Conservation (phyloP, 2,329 filamentous ascomycete genomes). For the Fusarium sp. region DNA sequence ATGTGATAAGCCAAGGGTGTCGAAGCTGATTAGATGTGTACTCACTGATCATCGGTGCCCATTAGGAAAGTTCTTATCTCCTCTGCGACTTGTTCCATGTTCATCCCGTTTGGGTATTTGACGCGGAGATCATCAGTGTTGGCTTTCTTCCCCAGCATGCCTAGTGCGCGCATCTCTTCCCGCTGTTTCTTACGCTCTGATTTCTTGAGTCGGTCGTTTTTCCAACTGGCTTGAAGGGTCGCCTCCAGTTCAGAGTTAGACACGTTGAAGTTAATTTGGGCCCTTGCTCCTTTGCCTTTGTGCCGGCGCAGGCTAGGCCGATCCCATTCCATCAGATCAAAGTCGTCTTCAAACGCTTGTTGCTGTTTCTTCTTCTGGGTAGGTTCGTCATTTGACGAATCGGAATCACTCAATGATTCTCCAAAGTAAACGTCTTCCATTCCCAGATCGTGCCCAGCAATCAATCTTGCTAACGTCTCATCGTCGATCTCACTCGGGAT, state of each 20-base stretch:
- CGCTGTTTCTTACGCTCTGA: constrained; percentile 73
- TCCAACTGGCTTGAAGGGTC: constrained; percentile 66
- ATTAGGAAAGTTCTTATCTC: constrained; percentile 78
- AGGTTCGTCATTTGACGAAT: constrained; percentile 16
- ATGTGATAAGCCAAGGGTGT: constrained; percentile 15
- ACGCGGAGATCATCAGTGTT: constrained; percentile 67
- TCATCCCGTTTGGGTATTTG: constrained; percentile 79
- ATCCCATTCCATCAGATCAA: constrained; percentile 88
- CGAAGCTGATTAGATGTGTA: background rate
- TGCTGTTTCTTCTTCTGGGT: constrained; percentile 52
- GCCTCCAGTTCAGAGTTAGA: constrained; percentile 74
- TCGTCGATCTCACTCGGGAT: constrained; percentile 41
- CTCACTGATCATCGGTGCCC: constrained; percentile 69
- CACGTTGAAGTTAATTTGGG: constrained; percentile 60
- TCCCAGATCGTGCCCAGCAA: constrained; percentile 36
- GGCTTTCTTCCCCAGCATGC: constrained; percentile 68
- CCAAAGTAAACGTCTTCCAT: constrained; percentile 31
- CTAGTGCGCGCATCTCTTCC: constrained; percentile 72
- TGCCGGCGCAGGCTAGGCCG: constrained; percentile 70
- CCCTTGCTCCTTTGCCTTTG: constrained; percentile 70
- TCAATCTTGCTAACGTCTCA: constrained; percentile 39
- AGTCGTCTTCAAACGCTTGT: constrained; percentile 62
- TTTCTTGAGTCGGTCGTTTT: constrained; percentile 76
- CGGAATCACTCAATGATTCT: constrained; percentile 29
- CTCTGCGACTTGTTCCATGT: constrained; percentile 72